These are phyloP conservation scores for Talaromyces adpressus DNA, from an alignment of 495 filamentous ascomycete genomes.

Conservation along the genomic window DNA sequence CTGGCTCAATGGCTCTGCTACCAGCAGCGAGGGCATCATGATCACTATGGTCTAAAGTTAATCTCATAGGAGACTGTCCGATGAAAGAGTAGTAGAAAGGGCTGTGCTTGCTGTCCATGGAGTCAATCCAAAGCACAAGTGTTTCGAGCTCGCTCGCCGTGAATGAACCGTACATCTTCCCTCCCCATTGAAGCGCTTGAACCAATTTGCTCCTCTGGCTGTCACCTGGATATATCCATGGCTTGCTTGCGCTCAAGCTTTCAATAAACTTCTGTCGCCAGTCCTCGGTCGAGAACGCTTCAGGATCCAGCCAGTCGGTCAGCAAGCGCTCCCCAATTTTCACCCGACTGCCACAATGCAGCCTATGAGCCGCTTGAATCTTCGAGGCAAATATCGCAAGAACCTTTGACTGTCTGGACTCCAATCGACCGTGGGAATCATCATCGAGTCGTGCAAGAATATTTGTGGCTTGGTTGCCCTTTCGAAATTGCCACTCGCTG, in stretches of 20 bases:
- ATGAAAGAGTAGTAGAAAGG: constrained; percentile 12
- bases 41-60: background rate
- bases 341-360: constrained; percentile 28
- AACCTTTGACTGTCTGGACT: constrained; percentile 15
- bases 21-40: background rate
- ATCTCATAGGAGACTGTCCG: background rate
- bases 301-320: constrained; percentile 29
- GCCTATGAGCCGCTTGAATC: constrained; percentile 14
- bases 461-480: constrained; percentile 5
- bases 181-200: constrained; percentile 33
- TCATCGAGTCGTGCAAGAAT: background rate
- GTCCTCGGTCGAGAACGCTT: constrained; percentile 7
- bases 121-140: constrained; percentile 32
- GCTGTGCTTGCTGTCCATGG: constrained; percentile 8
- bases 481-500: constrained; percentile 16
- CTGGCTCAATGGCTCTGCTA: background rate
- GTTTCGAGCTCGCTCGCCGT: constrained; percentile 31
- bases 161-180: constrained; percentile 44
- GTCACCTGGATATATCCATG: constrained; percentile 33
- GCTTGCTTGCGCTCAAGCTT: constrained; percentile 16
- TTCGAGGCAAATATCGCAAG: background rate
- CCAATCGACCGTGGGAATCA: background rate
- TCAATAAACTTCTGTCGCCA: constrained; percentile 23
- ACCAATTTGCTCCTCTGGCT: constrained; percentile 29
- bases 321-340: constrained; percentile 24